Percentiles rank a stretch among this genome's conserved stretches.
These are phyloP conservation scores for Misopates orontium DNA, from an alignment of 257 asterid genomes.

Conservation along the genomic window DNA sequence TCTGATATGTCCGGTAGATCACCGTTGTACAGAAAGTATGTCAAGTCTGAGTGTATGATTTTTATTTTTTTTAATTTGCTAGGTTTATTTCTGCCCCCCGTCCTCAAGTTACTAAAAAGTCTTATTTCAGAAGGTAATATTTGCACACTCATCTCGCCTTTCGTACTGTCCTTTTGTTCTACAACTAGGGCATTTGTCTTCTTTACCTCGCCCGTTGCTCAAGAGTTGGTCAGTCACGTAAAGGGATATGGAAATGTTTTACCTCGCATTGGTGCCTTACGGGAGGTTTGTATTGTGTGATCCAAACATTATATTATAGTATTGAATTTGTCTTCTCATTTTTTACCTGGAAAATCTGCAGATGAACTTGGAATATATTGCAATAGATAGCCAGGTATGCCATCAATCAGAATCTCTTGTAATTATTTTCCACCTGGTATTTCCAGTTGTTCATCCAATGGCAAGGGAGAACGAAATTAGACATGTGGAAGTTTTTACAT, in stretches of 20 bases:
- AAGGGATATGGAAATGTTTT: slow-evolving; percentile 79
- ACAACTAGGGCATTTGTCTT: slow-evolving; percentile 82
- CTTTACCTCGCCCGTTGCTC: slow-evolving; percentile 89
- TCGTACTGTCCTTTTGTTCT: slow-evolving; percentile 22
- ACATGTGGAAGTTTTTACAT: slow-evolving; percentile 15
- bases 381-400: too few relatives aligned
- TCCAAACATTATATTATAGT: slow-evolving; percentile 25
- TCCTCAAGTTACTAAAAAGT: slow-evolving; percentile 19
- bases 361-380: slow-evolving; percentile 99
- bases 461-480: slow-evolving; percentile 4
- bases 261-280: slow-evolving; percentile 93
- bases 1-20: slow-evolving; percentile 96
- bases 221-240: slow-evolving; percentile 79
- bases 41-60: slow-evolving; percentile 25
- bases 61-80: slow-evolving; percentile 22
- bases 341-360: slow-evolving; percentile 48
- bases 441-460: neutral
- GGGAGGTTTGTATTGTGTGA: slow-evolving; percentile 64
- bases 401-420: slow-evolving; percentile 7
- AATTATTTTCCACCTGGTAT: slow-evolving; percentile 2
- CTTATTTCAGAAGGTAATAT: slow-evolving; percentile 24
- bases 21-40: slow-evolving; percentile 93
- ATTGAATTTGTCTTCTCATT: slow-evolving; percentile 39
- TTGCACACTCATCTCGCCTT: slow-evolving; percentile 25
- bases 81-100: slow-evolving; percentile 18